phyloP scores from a whole-genome alignment of 371 early-diverging fungal species.

The Haplosporangium sp. region DNA sequence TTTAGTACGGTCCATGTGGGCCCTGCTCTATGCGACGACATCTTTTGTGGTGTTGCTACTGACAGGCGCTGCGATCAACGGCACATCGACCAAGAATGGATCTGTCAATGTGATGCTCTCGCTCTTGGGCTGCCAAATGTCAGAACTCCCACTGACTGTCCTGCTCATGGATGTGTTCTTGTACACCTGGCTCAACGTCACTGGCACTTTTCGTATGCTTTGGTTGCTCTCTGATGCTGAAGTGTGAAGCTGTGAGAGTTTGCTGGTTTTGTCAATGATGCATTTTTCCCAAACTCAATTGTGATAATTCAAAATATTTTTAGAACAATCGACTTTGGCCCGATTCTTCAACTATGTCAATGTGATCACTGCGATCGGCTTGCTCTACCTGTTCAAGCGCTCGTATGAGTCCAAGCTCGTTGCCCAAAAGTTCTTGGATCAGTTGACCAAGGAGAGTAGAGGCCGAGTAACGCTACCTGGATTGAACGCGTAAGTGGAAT shows the following conservation, averaged over 20 bases:
- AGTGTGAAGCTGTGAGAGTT: no score
- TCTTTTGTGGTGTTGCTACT: constrained; percentile 15
- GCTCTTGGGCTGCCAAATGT: constrained; percentile 22
- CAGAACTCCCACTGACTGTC: constrained; percentile 34
- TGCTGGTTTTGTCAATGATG: background rate
- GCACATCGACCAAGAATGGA: constrained; percentile 20
- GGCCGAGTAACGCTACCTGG: constrained; percentile 23
- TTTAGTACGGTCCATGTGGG: constrained; percentile 26
- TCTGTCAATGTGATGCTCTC: constrained; percentile 23
- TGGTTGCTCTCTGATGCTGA: background rate
- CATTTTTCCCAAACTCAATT: background rate
- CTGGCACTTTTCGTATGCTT: constrained; percentile 39
- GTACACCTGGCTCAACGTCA: constrained; percentile 31
- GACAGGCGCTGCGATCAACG: constrained; percentile 24
- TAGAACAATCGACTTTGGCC: constrained; percentile 29
- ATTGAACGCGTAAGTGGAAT: constrained; percentile 25
- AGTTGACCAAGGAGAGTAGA: constrained; percentile 36
- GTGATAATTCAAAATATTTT: no score
- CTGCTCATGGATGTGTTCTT: constrained; percentile 16
- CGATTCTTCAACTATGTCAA: constrained; percentile 42
- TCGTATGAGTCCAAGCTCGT: constrained; percentile 23
- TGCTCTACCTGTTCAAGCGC: constrained; percentile 34
- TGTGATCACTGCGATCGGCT: constrained; percentile 26
- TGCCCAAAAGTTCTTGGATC: constrained; percentile 17
- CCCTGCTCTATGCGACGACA: constrained; percentile 24